Conservation (phyloP, 2,329 filamentous ascomycete genomes). For the Lachnellula occidentalis region DNA sequence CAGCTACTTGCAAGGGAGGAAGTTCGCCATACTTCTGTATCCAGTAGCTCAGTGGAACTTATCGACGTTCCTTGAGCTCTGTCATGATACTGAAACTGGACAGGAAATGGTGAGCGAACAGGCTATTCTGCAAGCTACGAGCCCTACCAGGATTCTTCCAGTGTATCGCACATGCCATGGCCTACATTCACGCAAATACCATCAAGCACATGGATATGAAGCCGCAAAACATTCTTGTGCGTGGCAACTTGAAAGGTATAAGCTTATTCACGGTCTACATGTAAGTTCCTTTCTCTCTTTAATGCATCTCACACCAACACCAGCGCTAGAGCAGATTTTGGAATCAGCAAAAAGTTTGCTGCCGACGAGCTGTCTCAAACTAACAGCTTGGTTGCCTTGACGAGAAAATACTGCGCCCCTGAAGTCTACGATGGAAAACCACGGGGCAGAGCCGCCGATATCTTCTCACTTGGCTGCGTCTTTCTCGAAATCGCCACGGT, state of each 20-base stretch:
- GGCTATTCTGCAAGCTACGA: background rate
- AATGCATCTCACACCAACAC: background rate
- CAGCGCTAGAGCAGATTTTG: background rate
- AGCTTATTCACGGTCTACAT: background rate
- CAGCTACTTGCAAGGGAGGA: background rate
- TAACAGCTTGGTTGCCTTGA: background rate
- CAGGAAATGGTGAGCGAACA: background rate
- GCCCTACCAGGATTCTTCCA: background rate
- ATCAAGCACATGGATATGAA: slow-evolving; percentile 7
- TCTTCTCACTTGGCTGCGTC: slow-evolving; percentile 1
- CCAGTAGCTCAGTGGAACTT: slow-evolving; percentile 2
- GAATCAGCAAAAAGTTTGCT: background rate
- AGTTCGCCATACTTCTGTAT: slow-evolving; percentile 1
- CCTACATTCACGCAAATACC: background rate
- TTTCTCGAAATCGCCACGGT: slow-evolving; percentile 4
- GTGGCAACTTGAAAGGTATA: background rate
- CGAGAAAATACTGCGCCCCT: slow-evolving; percentile 4
- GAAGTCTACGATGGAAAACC: background rate
- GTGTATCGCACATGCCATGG: background rate
- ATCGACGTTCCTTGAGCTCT: background rate
- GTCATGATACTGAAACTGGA: background rate
- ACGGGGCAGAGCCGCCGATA: slow-evolving; percentile 1
- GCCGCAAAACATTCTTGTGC: background rate
- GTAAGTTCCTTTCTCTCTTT: background rate
- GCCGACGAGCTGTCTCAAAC: background rate